Evolutionary conservation across 2,329 filamentous ascomycete genomes (phyloP), one percentile per base, ranked within the genome.

Genomic region (Sodiomyces alkalinus): DNA sequence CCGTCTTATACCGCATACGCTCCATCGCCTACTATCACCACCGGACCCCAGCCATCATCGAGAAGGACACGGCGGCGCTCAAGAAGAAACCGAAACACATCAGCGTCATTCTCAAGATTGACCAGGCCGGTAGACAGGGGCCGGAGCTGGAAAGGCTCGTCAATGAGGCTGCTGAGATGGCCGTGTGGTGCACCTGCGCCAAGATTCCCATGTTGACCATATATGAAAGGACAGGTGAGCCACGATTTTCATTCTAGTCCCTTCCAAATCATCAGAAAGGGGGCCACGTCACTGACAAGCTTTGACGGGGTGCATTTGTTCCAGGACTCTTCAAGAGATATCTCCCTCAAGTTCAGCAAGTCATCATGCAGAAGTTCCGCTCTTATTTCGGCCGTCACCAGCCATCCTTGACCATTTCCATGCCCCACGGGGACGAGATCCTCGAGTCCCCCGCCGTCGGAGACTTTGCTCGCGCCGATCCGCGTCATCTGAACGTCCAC

Each of bases 1-100:
- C 77, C 7, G 65, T 92, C 27, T 62, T 74, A 40, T 80, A 90
- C 49, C 75, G 80, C 34, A 59, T 87, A 38, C 70, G 83, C 29
- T 80, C 82, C 7, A 68, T 96, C 35, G 63, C 92, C 30, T 86
- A 87, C 51, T 90, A 98, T 58, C 92, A 98, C 56, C 90, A 98
- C 53, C 80, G 82, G 29, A 92, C 87, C 1, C 90, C 90, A 6
- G 82, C 92, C 48, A 73, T 93, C 47, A 93, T 98, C 41, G 74
- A 78, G 45, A 76, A 79, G 44, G 90, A 98, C 55, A 77, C 96
- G 16, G 73, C 73, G 49, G 64, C 67, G 7, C 54, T 98, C 32
- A 66, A 62, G 33, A 73, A 78, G 42, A 55, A 92, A 34, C 90
- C 90, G 3, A 70, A 79, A 39, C 90, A 98, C 47, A 52, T 98